Base-by-base conservation (phyloP, 768 basidiomycete species). In the Nevesoporus exiguus region DNA sequence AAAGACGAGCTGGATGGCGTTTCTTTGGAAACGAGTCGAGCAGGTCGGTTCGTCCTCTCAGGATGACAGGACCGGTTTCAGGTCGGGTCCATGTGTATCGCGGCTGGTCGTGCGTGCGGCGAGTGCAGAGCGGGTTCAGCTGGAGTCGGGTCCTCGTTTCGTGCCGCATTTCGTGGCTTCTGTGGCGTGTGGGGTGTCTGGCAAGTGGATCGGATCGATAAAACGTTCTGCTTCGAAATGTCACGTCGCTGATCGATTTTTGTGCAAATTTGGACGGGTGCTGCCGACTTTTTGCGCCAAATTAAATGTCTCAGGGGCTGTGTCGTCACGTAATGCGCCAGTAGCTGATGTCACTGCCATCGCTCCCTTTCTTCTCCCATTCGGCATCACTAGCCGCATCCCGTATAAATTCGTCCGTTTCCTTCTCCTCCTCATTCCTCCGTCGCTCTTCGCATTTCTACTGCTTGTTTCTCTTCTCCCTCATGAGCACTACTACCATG, bases 311-410 rank as follows among this genome's bases (percentile, higher is more conserved):
- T 60, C 56, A 63, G 66, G 58, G 60, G 64, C 64, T 68, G 63
- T 65, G 59, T 52, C 42, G 49, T 61, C 54, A 62, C 61, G 56
- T 61, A 61, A 68, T 51, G n/a, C 51, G 19, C 55, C 34, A 53
- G 54, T 52, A 51, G 45, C 64, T 71, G 70, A 71, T 71, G 68
- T 70, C 70, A 70, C 66, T 59, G 48, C 54, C 61, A 68, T 65
- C 40, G 43, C 52, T 55, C 58, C 63, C 64, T 69, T 69, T 61
- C 55, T 63, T 63, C 61, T 66, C 61, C 25, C 61, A 57, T 61
- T 62, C 62, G 67, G 66, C 52, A 64, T 43, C 37, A 7, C 55
- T 69, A 60, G 40, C 59, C 64, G 58, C 50, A 40, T 45, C 40
- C 48, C 59, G 48, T 69, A 69, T 71, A 71, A 69, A 69, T 65